Evolutionary conservation across 192 early-diverging fungal genomes (phyloP).

Genomic region (Umbelopsis isabellina): DNA sequence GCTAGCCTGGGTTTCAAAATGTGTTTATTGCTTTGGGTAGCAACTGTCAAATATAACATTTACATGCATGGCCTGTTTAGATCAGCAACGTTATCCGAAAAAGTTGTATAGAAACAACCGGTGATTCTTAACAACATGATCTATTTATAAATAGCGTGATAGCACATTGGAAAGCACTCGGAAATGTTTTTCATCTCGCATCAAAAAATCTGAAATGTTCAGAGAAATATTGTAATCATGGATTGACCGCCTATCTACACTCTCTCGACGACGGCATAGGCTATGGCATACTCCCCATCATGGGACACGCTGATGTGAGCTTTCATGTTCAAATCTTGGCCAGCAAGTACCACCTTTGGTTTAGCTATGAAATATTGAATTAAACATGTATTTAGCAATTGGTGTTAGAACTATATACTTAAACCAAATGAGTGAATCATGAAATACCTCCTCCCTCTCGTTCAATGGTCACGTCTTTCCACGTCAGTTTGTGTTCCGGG

Average conservation of each 20-base stretch:
- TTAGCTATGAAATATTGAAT: slow-evolving; percentile 42
- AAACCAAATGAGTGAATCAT: not conserved
- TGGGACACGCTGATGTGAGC: slow-evolving; percentile 72
- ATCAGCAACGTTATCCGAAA: too few species aligned
- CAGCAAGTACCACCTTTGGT: slow-evolving; percentile 44
- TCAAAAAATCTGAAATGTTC: too few species aligned
- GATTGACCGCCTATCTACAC: not conserved
- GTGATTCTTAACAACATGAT: too few species aligned
- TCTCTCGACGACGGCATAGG: slow-evolving; percentile 67
- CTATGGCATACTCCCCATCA: slow-evolving; percentile 76
- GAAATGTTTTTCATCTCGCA: too few species aligned
- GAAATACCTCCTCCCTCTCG: slow-evolving; percentile 51
- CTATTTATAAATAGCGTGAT: too few species aligned
- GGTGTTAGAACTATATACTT: not conserved
- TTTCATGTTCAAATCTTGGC: slow-evolving; percentile 35
- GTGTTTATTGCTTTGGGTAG: too few species aligned
- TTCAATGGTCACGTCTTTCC: slow-evolving; percentile 64
- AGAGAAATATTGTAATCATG: too few species aligned
- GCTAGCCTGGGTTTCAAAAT: too few species aligned
- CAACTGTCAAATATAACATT: too few species aligned
- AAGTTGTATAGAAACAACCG: too few species aligned
- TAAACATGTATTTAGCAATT: not conserved
- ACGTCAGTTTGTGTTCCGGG: slow-evolving; percentile 56
- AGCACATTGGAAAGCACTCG: too few species aligned
- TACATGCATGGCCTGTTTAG: too few species aligned